Conservation (phyloP, 768 basidiomycete genomes). For the Paxillus involutus region DNA sequence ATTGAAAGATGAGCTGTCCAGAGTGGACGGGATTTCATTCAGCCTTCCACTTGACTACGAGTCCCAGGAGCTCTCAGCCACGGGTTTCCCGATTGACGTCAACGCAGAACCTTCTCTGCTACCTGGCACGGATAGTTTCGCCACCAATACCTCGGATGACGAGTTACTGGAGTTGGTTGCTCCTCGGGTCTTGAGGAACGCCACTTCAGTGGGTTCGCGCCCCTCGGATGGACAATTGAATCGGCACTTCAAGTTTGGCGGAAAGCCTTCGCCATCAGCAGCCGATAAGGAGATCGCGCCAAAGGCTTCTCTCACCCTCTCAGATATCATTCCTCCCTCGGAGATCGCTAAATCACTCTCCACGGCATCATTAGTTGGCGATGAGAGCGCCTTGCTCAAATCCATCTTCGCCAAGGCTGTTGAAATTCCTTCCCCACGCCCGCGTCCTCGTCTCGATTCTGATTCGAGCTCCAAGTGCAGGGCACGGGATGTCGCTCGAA, state of each 20-base stretch:
- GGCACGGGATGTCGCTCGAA: slow-evolving; percentile 20
- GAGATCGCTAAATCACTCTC: slow-evolving; percentile 52
- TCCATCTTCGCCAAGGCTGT: slow-evolving; percentile 54
- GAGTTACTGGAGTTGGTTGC: slow-evolving; percentile 23
- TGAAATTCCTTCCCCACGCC: slow-evolving; percentile 33
- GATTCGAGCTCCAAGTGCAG: slow-evolving; percentile 41
- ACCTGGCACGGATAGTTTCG: slow-evolving; percentile 35
- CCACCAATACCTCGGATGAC: slow-evolving; percentile 33
- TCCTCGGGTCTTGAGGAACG: slow-evolving; percentile 18
- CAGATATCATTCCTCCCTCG: slow-evolving; percentile 74
- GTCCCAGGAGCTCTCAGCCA: slow-evolving; percentile 14
- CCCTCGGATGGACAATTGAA: slow-evolving; percentile 69
- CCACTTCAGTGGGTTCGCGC: slow-evolving; percentile 38
- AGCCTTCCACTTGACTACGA: slow-evolving; percentile 13
- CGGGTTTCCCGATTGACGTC: slow-evolving; percentile 22
- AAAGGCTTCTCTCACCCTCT: slow-evolving; percentile 52
- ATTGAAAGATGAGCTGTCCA: slow-evolving; percentile 27
- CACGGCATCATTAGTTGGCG: slow-evolving; percentile 40
- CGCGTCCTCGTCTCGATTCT: slow-evolving; percentile 41
- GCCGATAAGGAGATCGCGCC: slow-evolving; percentile 11
- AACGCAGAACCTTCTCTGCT: slow-evolving; percentile 38
- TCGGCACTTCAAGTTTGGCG: slow-evolving; percentile 74
- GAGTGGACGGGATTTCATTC: slow-evolving; percentile 22
- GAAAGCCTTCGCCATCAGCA: slow-evolving; percentile 28
- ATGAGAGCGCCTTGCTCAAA: slow-evolving; percentile 53